Evolutionary conservation across 495 filamentous ascomycete species (phyloP).

Genomic region (Penicillium verhagenii): DNA sequence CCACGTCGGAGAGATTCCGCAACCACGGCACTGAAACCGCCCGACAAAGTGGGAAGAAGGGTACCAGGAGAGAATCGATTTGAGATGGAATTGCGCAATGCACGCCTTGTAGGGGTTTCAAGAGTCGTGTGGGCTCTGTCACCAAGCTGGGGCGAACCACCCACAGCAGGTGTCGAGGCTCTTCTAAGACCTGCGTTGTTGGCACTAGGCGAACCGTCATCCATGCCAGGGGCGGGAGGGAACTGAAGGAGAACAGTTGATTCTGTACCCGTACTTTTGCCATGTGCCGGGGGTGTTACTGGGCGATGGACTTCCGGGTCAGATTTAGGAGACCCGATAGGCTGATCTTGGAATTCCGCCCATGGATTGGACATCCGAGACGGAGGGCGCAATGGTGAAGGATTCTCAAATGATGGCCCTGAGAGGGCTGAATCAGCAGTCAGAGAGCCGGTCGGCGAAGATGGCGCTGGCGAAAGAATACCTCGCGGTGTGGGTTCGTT

Average conservation of each 20-base stretch:
- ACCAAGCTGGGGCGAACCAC: constrained; percentile 12
- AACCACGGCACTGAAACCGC: constrained; percentile 57
- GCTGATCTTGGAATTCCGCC: constrained; percentile 28
- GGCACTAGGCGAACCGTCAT: constrained; percentile 16
- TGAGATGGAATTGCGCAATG: constrained; percentile 38
- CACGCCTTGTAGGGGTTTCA: constrained; percentile 36
- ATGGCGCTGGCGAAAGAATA: constrained; percentile 33
- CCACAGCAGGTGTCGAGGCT: constrained; percentile 17
- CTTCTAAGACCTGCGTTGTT: constrained; percentile 10
- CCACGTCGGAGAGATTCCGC: constrained; percentile 61
- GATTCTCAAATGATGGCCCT: constrained; percentile 27
- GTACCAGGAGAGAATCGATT: constrained; percentile 41
- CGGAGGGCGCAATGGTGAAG: constrained; percentile 33
- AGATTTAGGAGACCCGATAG: constrained; percentile 14
- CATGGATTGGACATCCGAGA: constrained; percentile 45
- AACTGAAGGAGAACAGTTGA: constrained; percentile 43
- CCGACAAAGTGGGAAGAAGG: constrained; percentile 47
- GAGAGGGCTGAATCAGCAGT: constrained; percentile 30
- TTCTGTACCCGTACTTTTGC: constrained; percentile 10
- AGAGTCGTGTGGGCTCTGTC: constrained; percentile 23
- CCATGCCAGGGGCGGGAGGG: constrained; percentile 36
- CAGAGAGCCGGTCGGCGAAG: constrained; percentile 36
- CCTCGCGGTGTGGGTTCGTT: constrained; percentile 33
- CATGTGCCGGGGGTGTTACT: constrained; percentile 27
- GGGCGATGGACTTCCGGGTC: constrained; percentile 32